These are phyloP conservation scores for Ascochyta pisi DNA, from an alignment of 2,329 filamentous ascomycete species.

Conservation along the genomic window DNA sequence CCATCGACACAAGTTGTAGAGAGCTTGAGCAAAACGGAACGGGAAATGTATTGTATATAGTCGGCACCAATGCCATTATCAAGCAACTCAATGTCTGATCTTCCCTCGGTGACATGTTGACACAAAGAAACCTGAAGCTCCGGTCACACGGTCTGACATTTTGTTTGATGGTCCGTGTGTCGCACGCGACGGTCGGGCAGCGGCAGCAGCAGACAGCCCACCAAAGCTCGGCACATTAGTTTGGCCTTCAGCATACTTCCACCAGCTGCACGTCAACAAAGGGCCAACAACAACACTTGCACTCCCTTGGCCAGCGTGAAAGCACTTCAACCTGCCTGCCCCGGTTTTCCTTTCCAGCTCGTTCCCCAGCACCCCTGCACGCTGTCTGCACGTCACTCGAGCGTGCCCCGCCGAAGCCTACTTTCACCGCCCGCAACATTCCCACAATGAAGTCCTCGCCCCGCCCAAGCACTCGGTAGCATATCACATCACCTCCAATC, in stretches of 20 bases:
- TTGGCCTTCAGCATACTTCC: conserved; percentile 12
- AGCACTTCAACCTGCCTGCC: conserved; percentile 2
- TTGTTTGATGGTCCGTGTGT: conserved; percentile 15
- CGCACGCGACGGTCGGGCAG: conserved; percentile 15
- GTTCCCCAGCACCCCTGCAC: conserved; percentile 21
- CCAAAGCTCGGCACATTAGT: conserved; percentile 13
- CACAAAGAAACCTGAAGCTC: not conserved
- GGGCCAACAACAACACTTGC: not conserved
- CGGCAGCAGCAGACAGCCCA: conserved; percentile 11
- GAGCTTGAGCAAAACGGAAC: not conserved
- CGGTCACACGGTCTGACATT: too few species aligned
- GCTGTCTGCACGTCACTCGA: conserved; percentile 31
- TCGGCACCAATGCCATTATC: not conserved
- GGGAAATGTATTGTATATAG: conserved; percentile 4
- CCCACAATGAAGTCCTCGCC: conserved; percentile 43
- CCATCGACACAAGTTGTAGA: conserved; percentile 36
- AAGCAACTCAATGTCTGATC: not conserved
- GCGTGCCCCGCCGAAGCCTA: conserved; percentile 38
- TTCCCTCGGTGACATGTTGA: not conserved
- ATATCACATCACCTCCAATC: conserved; percentile 24
- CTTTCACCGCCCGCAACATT: conserved; percentile 47
- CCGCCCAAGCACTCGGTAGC: conserved; percentile 47
- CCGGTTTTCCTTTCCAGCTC: conserved; percentile 10
- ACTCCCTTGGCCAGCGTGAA: not conserved
- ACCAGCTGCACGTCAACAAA: conserved; percentile 11